Percentiles rank a stretch among this genome's conserved stretches.
Evolutionary conservation across 805 yeast genomes (phyloP).

Genomic region (Pichia californica): DNA sequence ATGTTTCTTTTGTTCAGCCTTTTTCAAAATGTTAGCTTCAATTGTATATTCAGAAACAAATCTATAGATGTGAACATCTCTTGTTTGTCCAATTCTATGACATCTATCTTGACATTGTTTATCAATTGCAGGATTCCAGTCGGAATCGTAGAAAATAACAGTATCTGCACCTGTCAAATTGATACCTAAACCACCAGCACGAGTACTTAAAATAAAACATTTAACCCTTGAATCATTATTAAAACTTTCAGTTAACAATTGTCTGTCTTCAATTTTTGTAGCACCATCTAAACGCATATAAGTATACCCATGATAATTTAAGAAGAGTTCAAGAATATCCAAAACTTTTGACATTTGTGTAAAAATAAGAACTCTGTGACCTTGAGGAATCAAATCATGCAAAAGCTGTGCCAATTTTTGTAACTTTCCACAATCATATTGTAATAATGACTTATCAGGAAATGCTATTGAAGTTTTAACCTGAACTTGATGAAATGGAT

Average conservation of each 20-base stretch:
- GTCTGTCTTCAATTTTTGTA: slow-evolving; percentile 95
- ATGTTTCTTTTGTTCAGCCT: slow-evolving; percentile 92
- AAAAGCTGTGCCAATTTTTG: slow-evolving; percentile 75
- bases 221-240: slow-evolving; percentile 81
- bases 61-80: slow-evolving; percentile 96
- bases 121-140: slow-evolving; percentile 99
- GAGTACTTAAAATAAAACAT: slow-evolving; percentile 85
- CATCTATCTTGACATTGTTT: slow-evolving; percentile 99
- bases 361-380: slow-evolving; percentile 91
- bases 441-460: slow-evolving; percentile 88
- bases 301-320: slow-evolving; percentile 89
- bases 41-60: slow-evolving; percentile 95
- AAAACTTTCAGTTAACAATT: slow-evolving; percentile 85
- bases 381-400: slow-evolving; percentile 72
- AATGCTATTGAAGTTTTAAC: slow-evolving; percentile 86
- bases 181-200: slow-evolving; percentile 98
- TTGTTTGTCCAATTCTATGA: slow-evolving; percentile 96
- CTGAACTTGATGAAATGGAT: slow-evolving; percentile 75
- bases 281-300: slow-evolving; percentile 97
- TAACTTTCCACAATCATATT: slow-evolving; percentile 94
- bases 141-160: slow-evolving; percentile 95
- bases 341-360: slow-evolving; percentile 98
- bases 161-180: slow-evolving; percentile 98
- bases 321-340: slow-evolving; percentile 86
- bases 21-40: slow-evolving; percentile 87